Conservation (phyloP, 2,329 filamentous ascomycete genomes). For the Cladosporium sp. region DNA sequence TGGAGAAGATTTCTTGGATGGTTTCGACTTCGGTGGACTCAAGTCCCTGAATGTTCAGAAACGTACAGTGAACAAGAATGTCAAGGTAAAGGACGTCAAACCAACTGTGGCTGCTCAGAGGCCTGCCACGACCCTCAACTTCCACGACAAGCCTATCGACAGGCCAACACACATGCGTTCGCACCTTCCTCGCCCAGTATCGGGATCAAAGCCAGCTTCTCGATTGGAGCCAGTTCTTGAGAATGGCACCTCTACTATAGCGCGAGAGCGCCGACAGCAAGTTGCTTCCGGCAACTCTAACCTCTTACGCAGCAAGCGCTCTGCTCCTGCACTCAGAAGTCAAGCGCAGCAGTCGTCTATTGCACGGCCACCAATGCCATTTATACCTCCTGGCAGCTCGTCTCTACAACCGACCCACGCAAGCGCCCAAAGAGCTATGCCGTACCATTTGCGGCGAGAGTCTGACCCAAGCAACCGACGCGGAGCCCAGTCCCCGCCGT, state of each 20-base stretch:
- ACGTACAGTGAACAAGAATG: slow-evolving; percentile 80
- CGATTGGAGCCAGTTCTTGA: slow-evolving; percentile 91
- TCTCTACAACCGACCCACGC: slow-evolving; percentile 72
- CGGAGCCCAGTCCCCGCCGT: slow-evolving; percentile 40
- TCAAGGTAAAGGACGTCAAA: slow-evolving; percentile 70
- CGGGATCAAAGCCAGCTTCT: slow-evolving; percentile 45
- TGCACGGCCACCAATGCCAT: slow-evolving; percentile 57
- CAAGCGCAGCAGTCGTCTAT: slow-evolving; percentile 20
- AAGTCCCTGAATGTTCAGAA: slow-evolving; percentile 71
- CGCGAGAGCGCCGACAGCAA: slow-evolving; percentile 51
- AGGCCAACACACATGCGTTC: slow-evolving; percentile 44
- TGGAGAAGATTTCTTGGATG: slow-evolving; percentile 74
- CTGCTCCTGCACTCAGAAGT: slow-evolving; percentile 52
- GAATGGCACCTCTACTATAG: slow-evolving; percentile 68
- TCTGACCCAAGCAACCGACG: slow-evolving; percentile 55
- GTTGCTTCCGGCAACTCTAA: slow-evolving; percentile 49
- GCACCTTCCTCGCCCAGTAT: slow-evolving; percentile 71
- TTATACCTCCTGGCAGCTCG: slow-evolving; percentile 70
- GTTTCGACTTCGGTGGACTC: slow-evolving; percentile 78
- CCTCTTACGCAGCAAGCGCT: slow-evolving; percentile 54
- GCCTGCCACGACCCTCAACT: slow-evolving; percentile 79
- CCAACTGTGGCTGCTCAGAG: slow-evolving; percentile 61
- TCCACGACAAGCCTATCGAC: slow-evolving; percentile 64
- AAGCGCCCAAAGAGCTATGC: slow-evolving; percentile 54
- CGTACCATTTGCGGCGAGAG: slow-evolving; percentile 71